Conservation (phyloP, 495 filamentous ascomycete genomes). For the Talaromyces liani region DNA sequence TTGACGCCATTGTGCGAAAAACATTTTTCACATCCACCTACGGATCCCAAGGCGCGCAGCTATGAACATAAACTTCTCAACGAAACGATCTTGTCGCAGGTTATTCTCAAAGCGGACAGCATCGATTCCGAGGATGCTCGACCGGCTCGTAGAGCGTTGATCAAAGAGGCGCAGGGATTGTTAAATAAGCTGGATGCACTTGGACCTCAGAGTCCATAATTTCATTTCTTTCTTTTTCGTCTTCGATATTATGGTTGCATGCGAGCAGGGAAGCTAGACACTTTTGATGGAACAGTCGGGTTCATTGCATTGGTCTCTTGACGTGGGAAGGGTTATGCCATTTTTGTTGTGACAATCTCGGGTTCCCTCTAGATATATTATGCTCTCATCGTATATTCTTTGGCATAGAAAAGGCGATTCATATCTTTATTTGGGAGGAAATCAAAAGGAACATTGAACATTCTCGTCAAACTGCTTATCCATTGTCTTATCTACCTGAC, state of each 20-base stretch:
- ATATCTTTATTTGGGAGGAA: background rate
- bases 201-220: background rate
- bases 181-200: slow-evolving; percentile 56
- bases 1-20: slow-evolving; percentile 59
- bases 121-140: slow-evolving; percentile 60
- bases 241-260: background rate
- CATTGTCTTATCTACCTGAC: background rate
- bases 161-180: slow-evolving; percentile 62
- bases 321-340: background rate
- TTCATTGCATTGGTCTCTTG: background rate
- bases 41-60: slow-evolving; percentile 60
- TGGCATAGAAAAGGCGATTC: background rate
- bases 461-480: background rate
- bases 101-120: slow-evolving; percentile 77
- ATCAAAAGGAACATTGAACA: background rate
- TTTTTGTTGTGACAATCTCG: background rate
- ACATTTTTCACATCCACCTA: slow-evolving; percentile 59
- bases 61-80: slow-evolving; percentile 74
- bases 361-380: background rate
- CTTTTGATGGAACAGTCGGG: background rate
- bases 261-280: background rate
- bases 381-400: background rate
- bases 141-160: slow-evolving; percentile 61
- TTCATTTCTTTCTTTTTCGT: background rate
- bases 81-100: slow-evolving; percentile 77